phyloP scores from a whole-genome alignment of 1,284 basidiomycete genomes.

The Cryptococcus sp. region DNA sequence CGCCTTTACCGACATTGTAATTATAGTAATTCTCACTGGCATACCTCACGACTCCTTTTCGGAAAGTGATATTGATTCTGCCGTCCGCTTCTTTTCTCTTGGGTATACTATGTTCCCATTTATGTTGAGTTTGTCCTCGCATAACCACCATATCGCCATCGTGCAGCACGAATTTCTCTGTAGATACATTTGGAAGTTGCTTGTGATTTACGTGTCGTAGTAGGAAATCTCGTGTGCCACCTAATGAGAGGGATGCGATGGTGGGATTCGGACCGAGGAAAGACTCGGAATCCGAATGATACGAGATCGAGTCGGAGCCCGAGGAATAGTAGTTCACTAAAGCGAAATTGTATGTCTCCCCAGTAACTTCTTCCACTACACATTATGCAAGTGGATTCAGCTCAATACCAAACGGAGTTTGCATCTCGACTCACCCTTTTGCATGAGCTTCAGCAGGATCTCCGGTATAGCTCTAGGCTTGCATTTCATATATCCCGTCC shows the following conservation, averaged over 20 bases:
- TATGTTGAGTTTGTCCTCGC: slow-evolving; percentile 50
- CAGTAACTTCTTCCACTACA: slow-evolving; percentile 42
- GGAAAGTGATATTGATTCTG: slow-evolving; percentile 54
- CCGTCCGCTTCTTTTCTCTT: slow-evolving; percentile 46
- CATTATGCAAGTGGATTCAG: background rate
- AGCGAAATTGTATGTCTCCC: slow-evolving; percentile 44
- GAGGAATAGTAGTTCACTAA: slow-evolving; percentile 51
- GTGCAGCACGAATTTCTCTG: slow-evolving; percentile 43
- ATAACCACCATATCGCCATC: slow-evolving; percentile 53
- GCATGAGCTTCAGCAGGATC: slow-evolving; percentile 31
- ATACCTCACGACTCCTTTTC: slow-evolving; percentile 43
- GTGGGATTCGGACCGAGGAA: slow-evolving; percentile 49
- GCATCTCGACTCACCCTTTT: slow-evolving; percentile 25
- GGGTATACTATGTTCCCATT: slow-evolving; percentile 52
- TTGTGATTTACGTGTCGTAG: slow-evolving; percentile 46
- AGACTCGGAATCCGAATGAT: slow-evolving; percentile 51
- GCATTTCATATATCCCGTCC: slow-evolving; percentile 36
- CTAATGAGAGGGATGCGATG: slow-evolving; percentile 51
- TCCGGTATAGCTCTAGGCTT: slow-evolving; percentile 37
- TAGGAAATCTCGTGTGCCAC: slow-evolving; percentile 47
- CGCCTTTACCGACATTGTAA: slow-evolving; percentile 42
- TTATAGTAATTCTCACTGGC: slow-evolving; percentile 49
- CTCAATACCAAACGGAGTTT: background rate
- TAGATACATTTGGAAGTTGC: slow-evolving; percentile 21
- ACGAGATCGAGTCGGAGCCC: slow-evolving; percentile 51